phyloP scores from a whole-genome alignment of 1,284 basidiomycete species.

The Clitocybe nebularis region DNA sequence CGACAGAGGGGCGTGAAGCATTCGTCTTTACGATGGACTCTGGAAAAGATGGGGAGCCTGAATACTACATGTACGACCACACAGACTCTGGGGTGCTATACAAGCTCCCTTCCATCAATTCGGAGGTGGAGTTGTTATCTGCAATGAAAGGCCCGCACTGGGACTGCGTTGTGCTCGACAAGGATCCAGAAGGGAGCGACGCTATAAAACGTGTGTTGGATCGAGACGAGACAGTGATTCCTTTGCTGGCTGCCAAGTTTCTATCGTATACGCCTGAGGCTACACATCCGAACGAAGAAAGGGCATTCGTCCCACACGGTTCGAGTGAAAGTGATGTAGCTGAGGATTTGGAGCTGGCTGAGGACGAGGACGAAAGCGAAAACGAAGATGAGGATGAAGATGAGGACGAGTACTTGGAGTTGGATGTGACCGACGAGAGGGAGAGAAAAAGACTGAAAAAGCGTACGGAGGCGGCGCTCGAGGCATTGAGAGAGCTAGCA shows the following conservation, averaged over 20 bases:
- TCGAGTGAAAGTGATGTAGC: no score
- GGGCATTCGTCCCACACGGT: no score
- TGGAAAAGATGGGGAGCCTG: constrained; percentile 6
- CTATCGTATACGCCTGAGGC: constrained; percentile 25
- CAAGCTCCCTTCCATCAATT: constrained; percentile 16
- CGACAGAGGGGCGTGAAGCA: constrained; percentile 11
- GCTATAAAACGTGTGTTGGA: constrained; percentile 24
- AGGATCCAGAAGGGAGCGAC: constrained; percentile 20
- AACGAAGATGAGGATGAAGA: not conserved
- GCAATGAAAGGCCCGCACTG: constrained; percentile 9
- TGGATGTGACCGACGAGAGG: constrained; percentile 9
- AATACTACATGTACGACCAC: constrained; percentile 19
- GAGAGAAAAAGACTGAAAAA: not conserved
- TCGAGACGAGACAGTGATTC: constrained; percentile 27
- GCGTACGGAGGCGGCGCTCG: not conserved
- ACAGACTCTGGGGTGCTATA: constrained; percentile 13
- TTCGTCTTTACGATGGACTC: constrained; percentile 20
- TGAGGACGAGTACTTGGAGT: constrained; percentile 9
- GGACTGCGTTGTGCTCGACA: constrained; percentile 12
- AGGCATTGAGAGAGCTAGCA: no score
- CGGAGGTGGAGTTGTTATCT: constrained; percentile 16
- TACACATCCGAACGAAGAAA: constrained; percentile 22
- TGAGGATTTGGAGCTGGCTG: constrained; percentile 11
- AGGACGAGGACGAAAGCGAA: constrained; percentile 11
- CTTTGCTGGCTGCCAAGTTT: constrained; percentile 26